These are phyloP conservation scores for Ascochyta koolunga DNA, from an alignment of 2,329 filamentous ascomycete species.

Conservation along the genomic window DNA sequence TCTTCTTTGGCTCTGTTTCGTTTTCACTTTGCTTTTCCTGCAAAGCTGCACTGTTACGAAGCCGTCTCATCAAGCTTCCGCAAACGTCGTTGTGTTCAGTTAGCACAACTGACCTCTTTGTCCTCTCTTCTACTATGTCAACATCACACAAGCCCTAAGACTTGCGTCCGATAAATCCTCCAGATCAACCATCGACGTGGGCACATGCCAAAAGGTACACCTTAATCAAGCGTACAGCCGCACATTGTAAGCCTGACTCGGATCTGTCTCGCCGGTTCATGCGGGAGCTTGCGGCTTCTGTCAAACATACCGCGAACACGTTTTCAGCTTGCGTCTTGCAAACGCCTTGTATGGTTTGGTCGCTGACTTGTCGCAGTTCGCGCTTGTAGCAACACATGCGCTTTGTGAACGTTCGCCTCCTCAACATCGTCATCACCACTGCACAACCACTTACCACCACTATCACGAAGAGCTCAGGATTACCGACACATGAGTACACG, in stretches of 20 bases:
- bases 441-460: slow-evolving; percentile 22
- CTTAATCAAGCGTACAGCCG: slow-evolving; percentile 32
- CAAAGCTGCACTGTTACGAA: slow-evolving; percentile 40
- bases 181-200: slow-evolving; percentile 27
- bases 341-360: slow-evolving; percentile 48
- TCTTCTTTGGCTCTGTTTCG: slow-evolving; percentile 29
- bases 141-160: slow-evolving; percentile 36
- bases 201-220: slow-evolving; percentile 45
- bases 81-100: slow-evolving; percentile 41
- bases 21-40: slow-evolving; percentile 43
- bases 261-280: slow-evolving; percentile 39
- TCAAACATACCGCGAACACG: slow-evolving; percentile 48
- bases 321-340: slow-evolving; percentile 48
- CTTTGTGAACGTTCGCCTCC: slow-evolving; percentile 35
- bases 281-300: slow-evolving; percentile 35
- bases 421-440: slow-evolving; percentile 31
- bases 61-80: slow-evolving; percentile 41
- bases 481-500: slow-evolving; percentile 34
- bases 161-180: slow-evolving; percentile 26
- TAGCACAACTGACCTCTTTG: slow-evolving; percentile 39
- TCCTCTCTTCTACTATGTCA: slow-evolving; percentile 41
- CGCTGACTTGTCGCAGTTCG: slow-evolving; percentile 46
- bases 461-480: slow-evolving; percentile 17
- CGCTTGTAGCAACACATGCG: slow-evolving; percentile 36
- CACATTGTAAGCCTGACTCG: slow-evolving; percentile 43